Conservation (phyloP, 2,329 filamentous ascomycete genomes). For the Colletotrichum tropicicola region DNA sequence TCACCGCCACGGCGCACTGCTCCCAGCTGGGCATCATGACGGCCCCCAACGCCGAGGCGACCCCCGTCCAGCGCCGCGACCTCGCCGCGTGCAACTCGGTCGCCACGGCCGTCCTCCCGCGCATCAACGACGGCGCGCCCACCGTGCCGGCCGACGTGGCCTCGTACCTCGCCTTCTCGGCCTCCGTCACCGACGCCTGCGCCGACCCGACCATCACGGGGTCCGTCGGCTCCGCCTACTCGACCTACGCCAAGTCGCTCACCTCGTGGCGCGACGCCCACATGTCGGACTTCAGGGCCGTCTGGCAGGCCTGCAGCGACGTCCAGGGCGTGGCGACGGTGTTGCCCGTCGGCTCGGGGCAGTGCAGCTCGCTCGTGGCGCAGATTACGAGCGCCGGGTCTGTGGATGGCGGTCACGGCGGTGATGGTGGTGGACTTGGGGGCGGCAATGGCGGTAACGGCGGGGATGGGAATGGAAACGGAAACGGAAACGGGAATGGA, state of each 20-base stretch:
- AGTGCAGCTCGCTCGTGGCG: conserved; percentile 27
- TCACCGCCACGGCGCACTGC: neutral
- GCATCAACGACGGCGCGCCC: conserved; percentile 33
- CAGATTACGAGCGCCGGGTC: conserved; percentile 23
- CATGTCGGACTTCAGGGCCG: conserved; percentile 28
- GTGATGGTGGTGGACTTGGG: neutral
- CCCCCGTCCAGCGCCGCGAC: conserved; percentile 12
- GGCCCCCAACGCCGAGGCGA: neutral
- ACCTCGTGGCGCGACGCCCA: conserved; percentile 35
- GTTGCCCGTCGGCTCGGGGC: conserved; percentile 3
- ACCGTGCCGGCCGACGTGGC: conserved; percentile 31
- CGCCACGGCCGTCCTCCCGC: conserved; percentile 32
- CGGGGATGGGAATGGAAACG: neutral
- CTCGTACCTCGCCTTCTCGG: conserved; percentile 33
- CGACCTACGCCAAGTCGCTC: conserved; percentile 33
- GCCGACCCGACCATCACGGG: conserved; percentile 38
- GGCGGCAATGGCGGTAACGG: neutral
- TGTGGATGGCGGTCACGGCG: neutral
- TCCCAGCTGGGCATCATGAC: neutral
- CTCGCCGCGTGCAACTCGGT: conserved; percentile 27
- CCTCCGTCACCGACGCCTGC: conserved; percentile 34
- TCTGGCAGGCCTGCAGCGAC: conserved; percentile 39
- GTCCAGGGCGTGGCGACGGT: conserved; percentile 33
- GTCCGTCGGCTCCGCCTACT: conserved; percentile 36
- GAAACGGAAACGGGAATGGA: neutral